These are phyloP conservation scores for Neofusicoccum sp. DNA, from an alignment of 2,329 filamentous ascomycete species.

Conservation along the genomic window DNA sequence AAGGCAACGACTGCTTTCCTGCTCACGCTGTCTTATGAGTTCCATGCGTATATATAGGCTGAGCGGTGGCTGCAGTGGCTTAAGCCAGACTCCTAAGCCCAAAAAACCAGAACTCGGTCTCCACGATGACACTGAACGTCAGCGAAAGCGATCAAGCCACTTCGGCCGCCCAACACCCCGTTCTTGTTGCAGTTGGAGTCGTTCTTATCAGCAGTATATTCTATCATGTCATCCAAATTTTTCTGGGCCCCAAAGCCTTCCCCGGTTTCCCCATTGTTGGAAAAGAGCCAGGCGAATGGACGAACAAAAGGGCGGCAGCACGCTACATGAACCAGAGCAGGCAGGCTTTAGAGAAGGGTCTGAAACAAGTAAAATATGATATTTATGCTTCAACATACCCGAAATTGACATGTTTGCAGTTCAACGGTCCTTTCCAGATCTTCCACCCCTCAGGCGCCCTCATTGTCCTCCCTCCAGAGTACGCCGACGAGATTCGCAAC, in stretches of 20 bases:
- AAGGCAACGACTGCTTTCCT: no score
- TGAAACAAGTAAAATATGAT: neutral
- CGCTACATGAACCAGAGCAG: neutral
- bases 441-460: neutral
- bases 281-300: conserved; percentile 5
- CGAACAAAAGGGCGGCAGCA: neutral
- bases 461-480: neutral
- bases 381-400: neutral
- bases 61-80: no score
- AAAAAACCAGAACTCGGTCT: neutral
- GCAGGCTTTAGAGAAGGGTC: neutral
- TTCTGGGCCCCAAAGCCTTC: neutral
- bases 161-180: neutral
- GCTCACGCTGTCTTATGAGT: no score
- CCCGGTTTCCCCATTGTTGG: neutral
- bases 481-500: conserved; percentile 6
- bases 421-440: conserved; percentile 4
- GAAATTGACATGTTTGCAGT: neutral
- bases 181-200: neutral
- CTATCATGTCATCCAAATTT: neutral
- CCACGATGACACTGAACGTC: neutral
- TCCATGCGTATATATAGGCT: no score
- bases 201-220: neutral
- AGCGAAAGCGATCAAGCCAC: neutral
- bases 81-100: no score